These are phyloP conservation scores for Neofusicoccum cordaticola DNA, from an alignment of 2,329 filamentous ascomycete genomes.

Conservation along the genomic window DNA sequence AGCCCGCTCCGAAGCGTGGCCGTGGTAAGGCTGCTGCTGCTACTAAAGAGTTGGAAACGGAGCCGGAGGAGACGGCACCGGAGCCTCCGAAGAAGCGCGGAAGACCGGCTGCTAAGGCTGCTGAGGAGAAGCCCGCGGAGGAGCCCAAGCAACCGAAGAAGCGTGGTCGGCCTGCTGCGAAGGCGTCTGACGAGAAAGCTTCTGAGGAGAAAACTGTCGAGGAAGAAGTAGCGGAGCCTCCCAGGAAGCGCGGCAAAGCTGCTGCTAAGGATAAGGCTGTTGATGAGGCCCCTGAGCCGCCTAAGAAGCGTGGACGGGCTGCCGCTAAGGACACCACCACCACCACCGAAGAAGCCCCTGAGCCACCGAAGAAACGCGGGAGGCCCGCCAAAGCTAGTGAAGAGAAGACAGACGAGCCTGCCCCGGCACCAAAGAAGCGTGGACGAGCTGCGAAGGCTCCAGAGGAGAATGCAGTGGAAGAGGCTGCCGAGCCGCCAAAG, in stretches of 20 bases:
- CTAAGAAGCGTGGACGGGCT: not conserved
- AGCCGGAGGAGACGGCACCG: constrained; percentile 1
- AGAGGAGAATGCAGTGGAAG: not conserved
- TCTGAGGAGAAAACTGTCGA: not conserved
- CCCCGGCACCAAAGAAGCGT: constrained; percentile 1
- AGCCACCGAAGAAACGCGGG: constrained; percentile 3
- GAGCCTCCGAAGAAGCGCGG: constrained; percentile 18
- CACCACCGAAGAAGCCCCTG: not conserved
- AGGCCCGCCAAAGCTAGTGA: constrained; percentile 10
- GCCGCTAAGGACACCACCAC: not conserved
- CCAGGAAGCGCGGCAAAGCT: constrained; percentile 12
- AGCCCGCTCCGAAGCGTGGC: not conserved
- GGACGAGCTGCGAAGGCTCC: constrained; percentile 14
- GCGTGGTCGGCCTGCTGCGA: constrained; percentile 26
- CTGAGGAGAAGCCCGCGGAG: not conserved
- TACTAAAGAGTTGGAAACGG: constrained; percentile 12
- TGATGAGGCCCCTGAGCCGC: not conserved
- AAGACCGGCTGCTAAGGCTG: not conserved
- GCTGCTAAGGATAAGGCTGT: not conserved
- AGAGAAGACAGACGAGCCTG: not conserved
- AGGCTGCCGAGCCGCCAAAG: constrained; percentile 12
- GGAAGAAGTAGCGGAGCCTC: constrained; percentile 8
- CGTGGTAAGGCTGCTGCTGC: not conserved
- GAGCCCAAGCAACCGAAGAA: constrained; percentile 25
- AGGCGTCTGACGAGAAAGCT: constrained; percentile 5